Evolutionary conservation across 352 stramenopile genomes (phyloP).

Genomic region (Pythium pyrilobum): DNA sequence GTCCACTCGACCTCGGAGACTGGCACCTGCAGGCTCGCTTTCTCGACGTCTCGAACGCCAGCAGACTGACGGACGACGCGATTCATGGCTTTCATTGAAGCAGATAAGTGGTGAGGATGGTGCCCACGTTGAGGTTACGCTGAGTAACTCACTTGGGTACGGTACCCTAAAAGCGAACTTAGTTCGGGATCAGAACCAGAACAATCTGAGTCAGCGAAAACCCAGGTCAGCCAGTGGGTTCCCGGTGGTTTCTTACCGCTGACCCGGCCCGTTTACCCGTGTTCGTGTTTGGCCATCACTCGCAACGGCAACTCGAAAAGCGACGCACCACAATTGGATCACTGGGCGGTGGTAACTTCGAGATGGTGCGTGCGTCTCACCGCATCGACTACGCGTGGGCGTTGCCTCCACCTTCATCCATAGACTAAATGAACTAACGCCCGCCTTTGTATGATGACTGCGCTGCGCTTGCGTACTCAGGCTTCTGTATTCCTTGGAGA

Average conservation of each 20-base stretch:
- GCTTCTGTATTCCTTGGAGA: constrained; percentile 92
- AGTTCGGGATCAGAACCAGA: neutral
- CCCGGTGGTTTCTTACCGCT: neutral
- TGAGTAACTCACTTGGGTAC: neutral
- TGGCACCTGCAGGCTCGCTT: no score
- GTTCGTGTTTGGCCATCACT: constrained; percentile 15
- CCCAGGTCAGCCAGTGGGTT: neutral
- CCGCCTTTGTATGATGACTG: no score
- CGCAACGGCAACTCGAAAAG: neutral
- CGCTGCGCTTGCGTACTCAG: no score
- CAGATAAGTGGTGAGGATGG: no score
- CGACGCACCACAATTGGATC: constrained; percentile 2
- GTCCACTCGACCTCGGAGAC: no score
- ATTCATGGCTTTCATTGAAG: no score
- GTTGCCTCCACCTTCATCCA: neutral
- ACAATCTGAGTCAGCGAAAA: neutral
- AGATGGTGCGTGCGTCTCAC: constrained; percentile 16
- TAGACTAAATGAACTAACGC: neutral
- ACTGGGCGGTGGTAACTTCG: constrained; percentile 8
- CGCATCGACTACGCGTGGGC: neutral
- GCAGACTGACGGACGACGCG: no score
- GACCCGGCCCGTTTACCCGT: constrained; percentile 8
- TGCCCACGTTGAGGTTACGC: neutral
- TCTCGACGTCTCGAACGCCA: no score
- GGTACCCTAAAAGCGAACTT: no score